These are phyloP conservation scores for Canariomyces notabilis DNA, from an alignment of 2,329 filamentous ascomycete species.

Conservation along the genomic window DNA sequence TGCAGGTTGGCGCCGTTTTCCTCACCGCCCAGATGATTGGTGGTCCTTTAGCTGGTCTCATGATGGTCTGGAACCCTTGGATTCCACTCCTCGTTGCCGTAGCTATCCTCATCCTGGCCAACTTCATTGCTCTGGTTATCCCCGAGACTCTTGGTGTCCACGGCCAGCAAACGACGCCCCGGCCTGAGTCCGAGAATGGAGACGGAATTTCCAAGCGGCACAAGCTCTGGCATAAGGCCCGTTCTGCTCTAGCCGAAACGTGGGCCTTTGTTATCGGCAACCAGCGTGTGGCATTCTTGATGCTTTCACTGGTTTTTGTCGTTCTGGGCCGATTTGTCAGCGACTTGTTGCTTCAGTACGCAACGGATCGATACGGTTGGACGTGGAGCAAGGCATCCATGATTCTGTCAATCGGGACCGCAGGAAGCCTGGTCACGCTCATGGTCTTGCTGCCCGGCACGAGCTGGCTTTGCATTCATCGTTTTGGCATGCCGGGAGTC, in stretches of 20 bases:
- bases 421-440: conserved; percentile 35
- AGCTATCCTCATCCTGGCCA: conserved; percentile 27
- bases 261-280: conserved; percentile 39
- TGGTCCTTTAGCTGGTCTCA: conserved; percentile 37
- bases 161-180: conserved; percentile 7
- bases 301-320: conserved; percentile 33
- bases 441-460: conserved; percentile 35
- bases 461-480: conserved; percentile 31
- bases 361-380: conserved; percentile 46
- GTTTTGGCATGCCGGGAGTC: conserved; percentile 29
- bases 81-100: conserved; percentile 35
- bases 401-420: conserved; percentile 35
- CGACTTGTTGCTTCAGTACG: conserved; percentile 47
- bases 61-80: conserved; percentile 39
- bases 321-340: conserved; percentile 31
- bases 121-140: conserved; percentile 30
- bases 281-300: conserved; percentile 34
- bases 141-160: conserved; percentile 40
- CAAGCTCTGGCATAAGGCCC: conserved; percentile 24
- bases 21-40: conserved; percentile 36
- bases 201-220: neutral
- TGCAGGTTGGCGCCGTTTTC: conserved; percentile 34
- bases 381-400: conserved; percentile 43
- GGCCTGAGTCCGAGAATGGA: neutral
- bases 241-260: conserved; percentile 31